phyloP scores from a whole-genome alignment of 148 eudicot species.

The Nepenthes gracilis region DNA sequence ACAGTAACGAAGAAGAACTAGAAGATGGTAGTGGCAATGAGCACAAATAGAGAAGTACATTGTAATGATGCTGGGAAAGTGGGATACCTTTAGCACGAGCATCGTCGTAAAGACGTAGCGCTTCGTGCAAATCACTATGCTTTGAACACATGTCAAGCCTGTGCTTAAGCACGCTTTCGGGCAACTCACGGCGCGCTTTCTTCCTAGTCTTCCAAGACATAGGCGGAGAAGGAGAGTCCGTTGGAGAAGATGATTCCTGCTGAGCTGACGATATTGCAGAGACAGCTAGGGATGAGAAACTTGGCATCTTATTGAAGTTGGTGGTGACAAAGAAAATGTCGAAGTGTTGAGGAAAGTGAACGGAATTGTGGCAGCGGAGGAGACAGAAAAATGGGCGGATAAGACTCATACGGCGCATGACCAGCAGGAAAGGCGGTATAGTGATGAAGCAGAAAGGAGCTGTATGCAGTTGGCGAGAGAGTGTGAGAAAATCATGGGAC shows the following conservation, averaged over 20 bases:
- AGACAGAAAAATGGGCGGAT: conserved; percentile 15
- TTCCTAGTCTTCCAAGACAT: conserved; percentile 19
- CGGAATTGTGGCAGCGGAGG: conserved; percentile 1
- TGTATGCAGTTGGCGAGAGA: no score
- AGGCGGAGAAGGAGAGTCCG: conserved; percentile 2
- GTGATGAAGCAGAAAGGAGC: no score
- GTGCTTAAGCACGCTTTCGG: conserved; percentile 34
- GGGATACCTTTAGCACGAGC: conserved; percentile 32
- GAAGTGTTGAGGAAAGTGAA: not conserved
- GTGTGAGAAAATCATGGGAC: no score
- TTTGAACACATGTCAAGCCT: conserved; percentile 64
- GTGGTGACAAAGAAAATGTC: not conserved
- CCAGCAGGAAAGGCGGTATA: not conserved
- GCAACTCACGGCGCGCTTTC: conserved; percentile 29
- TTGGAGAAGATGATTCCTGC: not conserved
- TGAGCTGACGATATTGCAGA: conserved; percentile 1
- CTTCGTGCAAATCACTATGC: conserved; percentile 33
- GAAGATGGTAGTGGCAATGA: conserved; percentile 7
- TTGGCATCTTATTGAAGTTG: not conserved
- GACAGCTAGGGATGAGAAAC: conserved; percentile 5
- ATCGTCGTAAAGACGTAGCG: conserved; percentile 41
- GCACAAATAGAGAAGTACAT: conserved; percentile 68
- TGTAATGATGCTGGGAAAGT: conserved; percentile 43
- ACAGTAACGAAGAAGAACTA: not conserved
- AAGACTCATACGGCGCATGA: not conserved